Evolutionary conservation across 768 basidiomycete species (phyloP).

Genomic region (Lactarius deliciosus): DNA sequence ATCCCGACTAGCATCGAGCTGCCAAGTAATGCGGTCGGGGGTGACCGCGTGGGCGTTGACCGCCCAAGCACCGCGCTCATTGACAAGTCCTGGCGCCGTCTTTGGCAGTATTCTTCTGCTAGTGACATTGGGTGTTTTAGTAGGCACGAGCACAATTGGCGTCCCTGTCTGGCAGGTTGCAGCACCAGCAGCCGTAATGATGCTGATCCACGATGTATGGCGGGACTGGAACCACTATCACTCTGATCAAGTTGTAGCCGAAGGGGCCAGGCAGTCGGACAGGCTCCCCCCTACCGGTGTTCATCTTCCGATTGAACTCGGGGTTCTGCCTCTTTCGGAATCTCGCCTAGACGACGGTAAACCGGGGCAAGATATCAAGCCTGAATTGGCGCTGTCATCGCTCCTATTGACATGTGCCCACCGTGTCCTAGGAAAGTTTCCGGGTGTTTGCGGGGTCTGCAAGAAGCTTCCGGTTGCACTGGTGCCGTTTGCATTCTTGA

Average conservation of each 20-base stretch:
- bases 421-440: constrained; percentile 45
- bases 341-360: constrained; percentile 4
- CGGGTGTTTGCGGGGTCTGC: constrained; percentile 65
- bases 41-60: constrained; percentile 31
- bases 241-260: neutral
- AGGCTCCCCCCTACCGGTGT: neutral
- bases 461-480: constrained; percentile 76
- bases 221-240: constrained; percentile 35
- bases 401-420: constrained; percentile 30
- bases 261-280: neutral
- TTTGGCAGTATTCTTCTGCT: constrained; percentile 70
- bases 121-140: constrained; percentile 66
- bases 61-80: constrained; percentile 59
- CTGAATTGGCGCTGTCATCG: constrained; percentile 16
- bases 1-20: constrained; percentile 51
- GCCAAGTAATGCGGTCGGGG: constrained; percentile 35
- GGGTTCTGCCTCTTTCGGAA: constrained; percentile 4
- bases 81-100: constrained; percentile 71
- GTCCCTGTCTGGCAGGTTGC: constrained; percentile 84
- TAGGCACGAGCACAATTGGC: constrained; percentile 72
- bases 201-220: constrained; percentile 64
- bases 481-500: constrained; percentile 88
- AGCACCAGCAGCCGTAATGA: constrained; percentile 73
- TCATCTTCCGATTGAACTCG: constrained; percentile 18
- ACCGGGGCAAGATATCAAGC: constrained; percentile 11